Evolutionary conservation across 352 stramenopile species (phyloP).

Genomic region (Globisporangium ultimum): DNA sequence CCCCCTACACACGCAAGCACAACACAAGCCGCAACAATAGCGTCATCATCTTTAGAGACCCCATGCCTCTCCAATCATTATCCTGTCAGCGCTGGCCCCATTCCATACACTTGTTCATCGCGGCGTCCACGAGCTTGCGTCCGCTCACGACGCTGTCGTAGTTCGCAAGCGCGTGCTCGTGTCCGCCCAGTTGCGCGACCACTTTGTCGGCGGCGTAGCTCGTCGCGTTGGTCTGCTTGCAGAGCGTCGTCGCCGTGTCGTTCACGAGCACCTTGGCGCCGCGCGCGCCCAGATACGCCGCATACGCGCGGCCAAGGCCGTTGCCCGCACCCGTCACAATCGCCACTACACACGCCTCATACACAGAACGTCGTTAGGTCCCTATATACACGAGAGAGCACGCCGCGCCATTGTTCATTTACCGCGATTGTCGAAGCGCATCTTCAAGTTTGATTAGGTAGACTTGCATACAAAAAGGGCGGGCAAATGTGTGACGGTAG

Average conservation of each 20-base stretch:
- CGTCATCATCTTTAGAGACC: background rate
- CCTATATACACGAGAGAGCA: too few relatives aligned
- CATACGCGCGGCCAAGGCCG: constrained; percentile 81
- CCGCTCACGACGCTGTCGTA: constrained; percentile 76
- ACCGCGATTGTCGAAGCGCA: constrained; percentile 60
- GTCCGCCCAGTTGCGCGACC: constrained; percentile 44
- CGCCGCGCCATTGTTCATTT: background rate
- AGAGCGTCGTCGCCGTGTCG: constrained; percentile 37
- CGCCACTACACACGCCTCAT: constrained; percentile 38
- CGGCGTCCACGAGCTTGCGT: constrained; percentile 78
- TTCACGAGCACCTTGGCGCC: constrained; percentile 84
- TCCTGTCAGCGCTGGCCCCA: background rate
- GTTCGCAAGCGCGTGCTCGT: constrained; percentile 50
- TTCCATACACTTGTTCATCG: constrained; percentile 71
- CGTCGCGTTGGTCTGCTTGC: background rate
- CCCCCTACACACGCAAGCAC: constrained; percentile 36
- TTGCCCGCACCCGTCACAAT: constrained; percentile 86
- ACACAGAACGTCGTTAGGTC: background rate
- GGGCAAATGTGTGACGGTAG: background rate
- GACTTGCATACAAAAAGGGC: background rate
- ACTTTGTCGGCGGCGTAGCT: constrained; percentile 57
- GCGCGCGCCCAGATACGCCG: constrained; percentile 59
- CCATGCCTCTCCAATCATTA: background rate
- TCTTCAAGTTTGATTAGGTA: constrained; percentile 5
- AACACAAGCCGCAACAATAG: background rate